A percentile compares a stretch with the other conserved stretches of the same genome.
phyloP scores from a whole-genome alignment of 805 yeast species.

The Starmera amethionina region DNA sequence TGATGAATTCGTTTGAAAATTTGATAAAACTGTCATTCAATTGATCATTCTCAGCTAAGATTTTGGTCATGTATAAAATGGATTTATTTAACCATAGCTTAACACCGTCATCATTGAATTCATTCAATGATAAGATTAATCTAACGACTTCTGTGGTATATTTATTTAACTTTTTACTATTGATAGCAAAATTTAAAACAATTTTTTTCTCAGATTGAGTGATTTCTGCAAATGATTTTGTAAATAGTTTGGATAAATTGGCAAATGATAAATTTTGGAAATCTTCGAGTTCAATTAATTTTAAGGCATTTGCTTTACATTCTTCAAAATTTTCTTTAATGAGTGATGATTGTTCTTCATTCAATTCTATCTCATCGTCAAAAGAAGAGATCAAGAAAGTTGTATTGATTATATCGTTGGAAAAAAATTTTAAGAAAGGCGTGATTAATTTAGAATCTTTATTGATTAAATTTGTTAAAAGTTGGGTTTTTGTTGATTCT shows the following conservation, averaged over 20 bases:
- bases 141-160: slow-evolving; percentile 20
- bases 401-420: slow-evolving; percentile 5
- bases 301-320: slow-evolving; percentile 8
- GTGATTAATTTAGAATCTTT: neutral
- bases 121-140: slow-evolving; percentile 11
- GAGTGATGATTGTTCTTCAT: neutral
- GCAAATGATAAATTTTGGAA: slow-evolving; percentile 23
- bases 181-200: slow-evolving; percentile 19
- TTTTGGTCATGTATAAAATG: slow-evolving; percentile 50
- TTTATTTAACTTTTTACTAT: slow-evolving; percentile 17
- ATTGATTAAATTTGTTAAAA: slow-evolving; percentile 3
- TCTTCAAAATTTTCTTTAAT: neutral
- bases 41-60: slow-evolving; percentile 41
- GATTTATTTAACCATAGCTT: slow-evolving; percentile 48
- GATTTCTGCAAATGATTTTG: slow-evolving; percentile 1
- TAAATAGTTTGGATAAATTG: slow-evolving; percentile 19
- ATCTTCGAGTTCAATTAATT: slow-evolving; percentile 13
- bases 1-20: slow-evolving; percentile 25
- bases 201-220: slow-evolving; percentile 14
- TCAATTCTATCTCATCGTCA: neutral
- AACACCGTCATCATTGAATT: slow-evolving; percentile 11
- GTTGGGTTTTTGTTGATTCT: neutral
- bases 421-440: slow-evolving; percentile 2
- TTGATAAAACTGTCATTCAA: slow-evolving; percentile 18
- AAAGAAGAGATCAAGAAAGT: slow-evolving; percentile 8